Percentiles rank a stretch among this genome's conserved stretches.
phyloP scores from a whole-genome alignment of 2,329 filamentous ascomycete species.

The Macrophomina pseudophaseolina region DNA sequence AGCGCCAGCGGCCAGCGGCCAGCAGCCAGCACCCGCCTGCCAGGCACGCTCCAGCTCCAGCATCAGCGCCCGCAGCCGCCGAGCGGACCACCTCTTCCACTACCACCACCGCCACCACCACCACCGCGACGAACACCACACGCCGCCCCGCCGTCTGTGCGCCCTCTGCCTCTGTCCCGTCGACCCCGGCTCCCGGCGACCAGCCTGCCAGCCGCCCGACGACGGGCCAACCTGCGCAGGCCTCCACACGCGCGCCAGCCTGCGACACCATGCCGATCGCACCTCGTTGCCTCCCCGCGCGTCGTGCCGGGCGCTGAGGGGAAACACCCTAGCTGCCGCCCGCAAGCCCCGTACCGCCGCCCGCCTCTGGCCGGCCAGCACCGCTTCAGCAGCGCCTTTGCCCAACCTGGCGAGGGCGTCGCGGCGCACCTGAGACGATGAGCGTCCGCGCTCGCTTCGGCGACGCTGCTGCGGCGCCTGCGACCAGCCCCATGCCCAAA shows the following conservation, averaged over 20 bases:
- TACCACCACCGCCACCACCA: background rate
- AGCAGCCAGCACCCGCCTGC: background rate
- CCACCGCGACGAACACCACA: background rate
- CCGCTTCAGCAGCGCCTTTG: background rate
- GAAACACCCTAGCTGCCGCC: background rate
- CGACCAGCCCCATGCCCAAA: slow-evolving; percentile 14
- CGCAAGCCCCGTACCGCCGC: background rate
- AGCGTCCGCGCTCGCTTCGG: slow-evolving; percentile 16
- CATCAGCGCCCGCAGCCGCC: no score
- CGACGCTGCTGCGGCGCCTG: slow-evolving; percentile 20
- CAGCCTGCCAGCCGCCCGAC: background rate
- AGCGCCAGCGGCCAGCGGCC: background rate
- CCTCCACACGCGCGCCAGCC: slow-evolving; percentile 6
- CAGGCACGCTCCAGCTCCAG: no score
- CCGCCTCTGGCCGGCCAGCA: background rate
- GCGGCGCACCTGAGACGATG: slow-evolving; percentile 20
- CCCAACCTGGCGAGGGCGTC: slow-evolving; percentile 6
- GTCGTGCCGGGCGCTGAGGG: background rate
- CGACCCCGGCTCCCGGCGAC: background rate
- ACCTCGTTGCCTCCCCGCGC: background rate
- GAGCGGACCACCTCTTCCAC: no score
- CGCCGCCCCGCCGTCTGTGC: background rate
- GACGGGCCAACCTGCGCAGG: background rate
- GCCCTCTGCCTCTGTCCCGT: no score
- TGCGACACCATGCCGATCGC: slow-evolving; percentile 11